Base-by-base conservation (phyloP, 306 rosid genomes). In the Lathyrus sativus region DNA sequence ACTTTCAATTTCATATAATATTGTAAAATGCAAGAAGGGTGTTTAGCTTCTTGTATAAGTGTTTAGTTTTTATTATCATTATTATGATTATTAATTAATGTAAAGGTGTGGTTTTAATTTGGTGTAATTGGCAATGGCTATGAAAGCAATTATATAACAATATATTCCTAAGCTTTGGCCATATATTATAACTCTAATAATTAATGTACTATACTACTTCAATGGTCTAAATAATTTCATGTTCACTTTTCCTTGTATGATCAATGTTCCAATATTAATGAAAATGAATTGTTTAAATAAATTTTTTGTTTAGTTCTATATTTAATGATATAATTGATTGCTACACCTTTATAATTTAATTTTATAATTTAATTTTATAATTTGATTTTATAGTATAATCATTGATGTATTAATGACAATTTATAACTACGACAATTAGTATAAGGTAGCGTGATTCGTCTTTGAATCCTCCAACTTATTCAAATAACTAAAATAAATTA, bases 101-200 rank as follows among this genome's bases (percentile, higher is more conserved):
- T 67, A 68, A 68, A 74, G 72, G 79, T 68, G 83, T 79, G 82
- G 72, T 73, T 72, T 77, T 57, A 77, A 49, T 65, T 72, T 58
- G 74, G 44, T 78, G 71, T 67, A 72, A 78, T 44, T 65, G 55
- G 68, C 35, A 12, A 55, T 38, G 45, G 26, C 33, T 26, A 65
- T 57, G 22, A 24, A 66, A 33, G 59, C 74, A 55, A 24, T 8
- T 19, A 53, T 24, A 53, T 53, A 18, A 28, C 37, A 55, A 55
- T 55, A 55, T 55, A 55, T 55, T 55, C 61, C 61, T 57, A 57
- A 56, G 46, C 64, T 56, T 59, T 76, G 26, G 62, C 72, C 62
- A 46, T 77, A 38, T 71, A 13, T 4, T 50, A 56, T 65, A 61
- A 54, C 64, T 70, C 71, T 62, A 73, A 57, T 53, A 62, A 44